Base-by-base conservation (phyloP, 2,329 filamentous ascomycete species). In the Trichoderma endophyticum region DNA sequence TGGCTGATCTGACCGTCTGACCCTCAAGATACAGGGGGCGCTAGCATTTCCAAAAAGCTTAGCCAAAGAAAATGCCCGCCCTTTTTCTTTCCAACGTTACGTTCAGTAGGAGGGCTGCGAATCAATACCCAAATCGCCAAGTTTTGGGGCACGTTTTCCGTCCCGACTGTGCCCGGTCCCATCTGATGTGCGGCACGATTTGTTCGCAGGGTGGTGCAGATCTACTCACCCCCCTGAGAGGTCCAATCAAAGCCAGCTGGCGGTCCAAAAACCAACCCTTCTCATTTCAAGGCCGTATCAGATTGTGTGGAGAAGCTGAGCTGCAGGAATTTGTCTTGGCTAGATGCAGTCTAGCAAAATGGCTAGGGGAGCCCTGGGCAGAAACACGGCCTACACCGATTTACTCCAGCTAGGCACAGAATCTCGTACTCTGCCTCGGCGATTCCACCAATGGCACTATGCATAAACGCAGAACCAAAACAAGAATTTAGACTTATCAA, bases 221-320 rank as follows among this genome's bases (percentile, higher is more conserved):
- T 65, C 63, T 65, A 12, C 48, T 26, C 14, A 21, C 18, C 39
- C 36, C 39, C 39, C 15, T 43, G 65, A 68, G 65, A 68, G 14
- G 18, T 28, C 62, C n/a, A 12, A 34, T 65, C 18, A 65, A 51
- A 64, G 21, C 15, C 21, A 51, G 18, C 14, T n/a, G 39, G 39
- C 43, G 39, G 6, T 32, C n/a, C 26, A 12, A 54, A 54, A 54
- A 14, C 6, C 39, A 65, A 32, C 62, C 65, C 65, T 68, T 68
- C 12, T 68, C 65, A 68, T 68, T 68, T 59, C 36, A 48, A n/a
- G 11, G 12, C 65, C 34, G 65, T 68, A 32, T 60, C 65, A 60
- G 26, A 48, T 48, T 39, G n/a, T 68, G 54, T 68, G 65, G 65
- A 48, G 65, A 24, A 26, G 57, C 57, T 60, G 57, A 60, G 30